These are phyloP conservation scores for Canavalia gladiata DNA, from an alignment of 306 rosid genomes.

Conservation along the genomic window DNA sequence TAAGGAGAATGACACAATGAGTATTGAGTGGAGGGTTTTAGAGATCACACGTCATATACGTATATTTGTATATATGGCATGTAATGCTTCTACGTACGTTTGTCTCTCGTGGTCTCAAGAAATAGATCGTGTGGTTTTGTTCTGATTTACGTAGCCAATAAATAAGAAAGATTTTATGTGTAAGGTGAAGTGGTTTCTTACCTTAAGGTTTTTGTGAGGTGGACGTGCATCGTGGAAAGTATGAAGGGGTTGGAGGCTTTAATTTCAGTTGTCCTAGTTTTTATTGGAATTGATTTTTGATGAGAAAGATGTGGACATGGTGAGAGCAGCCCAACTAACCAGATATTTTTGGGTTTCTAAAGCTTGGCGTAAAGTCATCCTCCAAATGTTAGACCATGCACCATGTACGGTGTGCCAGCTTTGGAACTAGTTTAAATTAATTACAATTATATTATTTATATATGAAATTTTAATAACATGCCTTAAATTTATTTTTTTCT, in stretches of 20 bases:
- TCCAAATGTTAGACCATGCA: slow-evolving; percentile 15
- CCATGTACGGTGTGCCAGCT: not conserved
- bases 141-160: slow-evolving; percentile 41
- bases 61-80: slow-evolving; percentile 59
- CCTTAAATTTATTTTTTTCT: too few relatives aligned
- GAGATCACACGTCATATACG: slow-evolving; percentile 55
- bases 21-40: slow-evolving; percentile 55
- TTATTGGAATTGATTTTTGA: slow-evolving; percentile 32
- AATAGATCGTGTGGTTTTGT: slow-evolving; percentile 61
- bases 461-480: too few relatives aligned
- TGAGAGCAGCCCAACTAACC: slow-evolving; percentile 19
- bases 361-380: slow-evolving; percentile 28
- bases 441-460: too few relatives aligned
- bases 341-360: slow-evolving; percentile 30
- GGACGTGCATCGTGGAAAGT: slow-evolving; percentile 40
- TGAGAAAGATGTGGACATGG: slow-evolving; percentile 47
- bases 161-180: slow-evolving; percentile 33
- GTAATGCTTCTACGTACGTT: slow-evolving; percentile 58
- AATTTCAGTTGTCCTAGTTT: not conserved
- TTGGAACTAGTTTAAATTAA: not conserved
- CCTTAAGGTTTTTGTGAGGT: slow-evolving; percentile 54
- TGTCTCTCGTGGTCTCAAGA: slow-evolving; percentile 29
- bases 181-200: not conserved
- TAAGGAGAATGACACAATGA: slow-evolving; percentile 12
- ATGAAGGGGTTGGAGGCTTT: not conserved